Base-by-base conservation (phyloP, 176 grass and related monocot genomes). In the Oryza glaberrima region DNA sequence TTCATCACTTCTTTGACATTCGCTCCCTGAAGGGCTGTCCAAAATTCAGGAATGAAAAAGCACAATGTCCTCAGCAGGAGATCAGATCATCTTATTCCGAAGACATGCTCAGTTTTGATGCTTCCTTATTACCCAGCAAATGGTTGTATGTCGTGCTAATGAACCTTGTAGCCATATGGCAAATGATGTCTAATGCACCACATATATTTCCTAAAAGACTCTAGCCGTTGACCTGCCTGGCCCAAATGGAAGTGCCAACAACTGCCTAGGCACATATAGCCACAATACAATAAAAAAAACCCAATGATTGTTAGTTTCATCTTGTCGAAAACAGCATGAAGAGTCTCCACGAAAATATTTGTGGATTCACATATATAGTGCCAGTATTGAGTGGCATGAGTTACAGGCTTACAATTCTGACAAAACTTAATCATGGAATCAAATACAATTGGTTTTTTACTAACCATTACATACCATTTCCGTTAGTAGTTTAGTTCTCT, bases 381-480 rank as follows among this genome's bases (percentile, higher is more conserved):
- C 48, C 23, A 35, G 4, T 19, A 54, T 3, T 44, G 25, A 40
- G 6, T 71, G n/a, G 22, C 69, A 36, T 61, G 40, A 79, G 49
- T 41, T 36, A 81, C 49, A 60, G 54, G 20, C 32, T 41, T 8
- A 46, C 3, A 43, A 1, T 10, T 56, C 32, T 58, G 71, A 45
- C 3, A 19, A 49, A 30, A 73, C 32, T n/a, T 86, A 52, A 58
- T 19, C 67, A 11, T 47, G 11, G 25, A 73, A 69, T 76, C 20
- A 41, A 80, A 84, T 13, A 65, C 49, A 13, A 46, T 90, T 73
- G 34, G 43, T 17, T 48, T 81, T 74, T 52, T 69, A 84, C n/a
- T 20, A 88, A 47, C 56, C 44, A 61, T 52, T 70, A 38, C 11
- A 1, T 2, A 22, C 35, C 69, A 67, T 67, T 74, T 41, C 10